Evolutionary conservation across 345 rosid genomes (phyloP).

Genomic region (Linum trigynum): DNA sequence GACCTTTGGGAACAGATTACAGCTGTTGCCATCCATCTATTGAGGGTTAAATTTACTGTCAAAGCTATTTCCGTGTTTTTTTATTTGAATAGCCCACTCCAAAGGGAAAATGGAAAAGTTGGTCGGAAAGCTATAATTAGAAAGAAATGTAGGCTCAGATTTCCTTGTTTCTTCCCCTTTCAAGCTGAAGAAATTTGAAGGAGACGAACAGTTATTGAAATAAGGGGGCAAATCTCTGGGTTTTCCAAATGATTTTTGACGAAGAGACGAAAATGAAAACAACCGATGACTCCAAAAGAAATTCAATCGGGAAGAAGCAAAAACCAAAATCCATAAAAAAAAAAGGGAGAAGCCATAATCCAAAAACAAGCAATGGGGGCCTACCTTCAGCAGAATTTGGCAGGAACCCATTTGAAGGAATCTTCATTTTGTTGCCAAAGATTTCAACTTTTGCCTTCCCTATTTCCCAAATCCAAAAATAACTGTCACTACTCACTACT

Average conservation of each 20-base stretch:
- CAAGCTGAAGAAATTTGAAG: too few relatives aligned
- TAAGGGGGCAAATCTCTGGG: background rate
- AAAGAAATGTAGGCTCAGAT: too few relatives aligned
- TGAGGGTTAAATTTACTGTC: too few relatives aligned
- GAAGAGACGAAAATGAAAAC: background rate
- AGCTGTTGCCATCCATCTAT: too few relatives aligned
- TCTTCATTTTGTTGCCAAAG: slow-evolving; percentile 49
- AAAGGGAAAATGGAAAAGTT: too few relatives aligned
- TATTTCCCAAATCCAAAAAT: background rate
- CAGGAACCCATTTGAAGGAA: slow-evolving; percentile 68
- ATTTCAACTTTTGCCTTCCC: background rate
- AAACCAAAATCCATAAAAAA: background rate
- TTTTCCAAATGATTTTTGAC: background rate
- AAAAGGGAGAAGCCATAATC: background rate
- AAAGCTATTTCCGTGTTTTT: too few relatives aligned
- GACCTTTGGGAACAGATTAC: too few relatives aligned
- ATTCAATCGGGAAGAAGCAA: background rate
- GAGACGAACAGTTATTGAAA: background rate
- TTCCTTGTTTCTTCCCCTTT: too few relatives aligned
- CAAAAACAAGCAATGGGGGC: slow-evolving; percentile 9
- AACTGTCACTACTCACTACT: background rate
- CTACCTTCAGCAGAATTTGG: slow-evolving; percentile 69
- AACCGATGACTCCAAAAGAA: too few relatives aligned
- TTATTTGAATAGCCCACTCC: too few relatives aligned
- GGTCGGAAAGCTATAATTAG: too few relatives aligned